Evolutionary conservation across 192 early-diverging fungal genomes (phyloP).

Genomic region (Coemansia sp.): DNA sequence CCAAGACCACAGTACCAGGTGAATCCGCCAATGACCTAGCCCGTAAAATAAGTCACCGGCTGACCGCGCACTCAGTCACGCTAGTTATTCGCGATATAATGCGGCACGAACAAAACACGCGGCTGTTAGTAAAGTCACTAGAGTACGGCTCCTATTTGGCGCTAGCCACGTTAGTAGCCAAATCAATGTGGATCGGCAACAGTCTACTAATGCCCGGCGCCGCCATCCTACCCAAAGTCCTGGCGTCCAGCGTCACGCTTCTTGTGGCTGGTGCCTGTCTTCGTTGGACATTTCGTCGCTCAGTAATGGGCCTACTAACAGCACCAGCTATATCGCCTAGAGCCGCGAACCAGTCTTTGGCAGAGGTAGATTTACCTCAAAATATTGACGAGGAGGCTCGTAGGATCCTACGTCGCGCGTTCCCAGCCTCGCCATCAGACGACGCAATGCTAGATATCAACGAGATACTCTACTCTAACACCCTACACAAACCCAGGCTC

Average conservation of each 20-base stretch:
- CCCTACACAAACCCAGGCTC: not conserved
- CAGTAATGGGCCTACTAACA: slow-evolving; percentile 36
- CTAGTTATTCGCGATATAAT: slow-evolving; percentile 20
- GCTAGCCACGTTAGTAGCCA: slow-evolving; percentile 16
- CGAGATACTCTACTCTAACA: slow-evolving; percentile 15
- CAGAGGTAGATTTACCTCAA: not conserved
- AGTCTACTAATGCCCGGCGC: slow-evolving; percentile 8
- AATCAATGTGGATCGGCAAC: slow-evolving; percentile 26
- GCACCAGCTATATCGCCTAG: slow-evolving; percentile 7
- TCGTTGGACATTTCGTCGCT: slow-evolving; percentile 26
- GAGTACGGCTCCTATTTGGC: slow-evolving; percentile 28
- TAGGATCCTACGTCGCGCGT: slow-evolving; percentile 38
- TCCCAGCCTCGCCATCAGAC: slow-evolving; percentile 46
- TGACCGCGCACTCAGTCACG: slow-evolving; percentile 8
- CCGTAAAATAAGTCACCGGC: not conserved
- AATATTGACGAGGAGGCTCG: slow-evolving; percentile 23
- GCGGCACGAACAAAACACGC: slow-evolving; percentile 21
- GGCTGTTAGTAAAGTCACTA: slow-evolving; percentile 18
- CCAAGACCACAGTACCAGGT: slow-evolving; percentile 1
- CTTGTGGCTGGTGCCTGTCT: not conserved
- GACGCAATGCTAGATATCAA: slow-evolving; percentile 35
- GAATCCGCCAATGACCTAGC: not conserved
- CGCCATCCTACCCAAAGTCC: not conserved
- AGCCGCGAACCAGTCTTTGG: not conserved
- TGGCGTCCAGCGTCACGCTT: not conserved